These are phyloP conservation scores for Aspergillus diversus DNA, from an alignment of 495 filamentous ascomycete genomes.

Conservation along the genomic window DNA sequence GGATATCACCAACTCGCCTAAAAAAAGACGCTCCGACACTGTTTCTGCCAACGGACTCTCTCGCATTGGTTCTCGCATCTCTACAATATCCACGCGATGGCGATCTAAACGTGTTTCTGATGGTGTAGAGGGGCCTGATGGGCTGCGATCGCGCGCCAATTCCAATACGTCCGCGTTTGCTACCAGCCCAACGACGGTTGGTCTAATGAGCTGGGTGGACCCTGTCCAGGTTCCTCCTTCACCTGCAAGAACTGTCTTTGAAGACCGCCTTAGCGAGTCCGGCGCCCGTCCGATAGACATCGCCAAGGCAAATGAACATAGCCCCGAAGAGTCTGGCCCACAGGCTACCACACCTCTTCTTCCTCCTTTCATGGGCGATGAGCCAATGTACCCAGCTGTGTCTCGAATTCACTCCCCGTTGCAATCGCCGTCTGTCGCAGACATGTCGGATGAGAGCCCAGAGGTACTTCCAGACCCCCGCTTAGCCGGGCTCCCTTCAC, in stretches of 20 bases:
- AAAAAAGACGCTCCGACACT: conserved; percentile 68
- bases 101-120: conserved; percentile 57
- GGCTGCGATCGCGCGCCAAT: conserved; percentile 49
- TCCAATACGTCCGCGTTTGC: conserved; percentile 72
- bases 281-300: conserved; percentile 58
- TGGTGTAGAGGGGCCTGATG: conserved; percentile 47
- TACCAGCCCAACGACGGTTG: conserved; percentile 57
- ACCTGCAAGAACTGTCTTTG: conserved; percentile 67
- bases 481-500: conserved; percentile 61
- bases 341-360: conserved; percentile 80
- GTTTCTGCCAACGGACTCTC: conserved; percentile 66
- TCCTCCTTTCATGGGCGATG: conserved; percentile 74
- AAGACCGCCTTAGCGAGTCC: conserved; percentile 57
- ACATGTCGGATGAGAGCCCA: conserved; percentile 40
- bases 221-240: conserved; percentile 60
- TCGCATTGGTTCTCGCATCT: conserved; percentile 70
- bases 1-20: conserved; percentile 56
- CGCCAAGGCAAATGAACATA: conserved; percentile 55
- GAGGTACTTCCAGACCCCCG: conserved; percentile 49
- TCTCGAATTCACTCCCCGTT: conserved; percentile 70
- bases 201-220: conserved; percentile 53
- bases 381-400: conserved; percentile 39
- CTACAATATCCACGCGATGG: conserved; percentile 71
- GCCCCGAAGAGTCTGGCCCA: conserved; percentile 57
- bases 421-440: conserved; percentile 75